These are phyloP conservation scores for Paulownia fortunei DNA, from an alignment of 257 asterid genomes.

Conservation along the genomic window DNA sequence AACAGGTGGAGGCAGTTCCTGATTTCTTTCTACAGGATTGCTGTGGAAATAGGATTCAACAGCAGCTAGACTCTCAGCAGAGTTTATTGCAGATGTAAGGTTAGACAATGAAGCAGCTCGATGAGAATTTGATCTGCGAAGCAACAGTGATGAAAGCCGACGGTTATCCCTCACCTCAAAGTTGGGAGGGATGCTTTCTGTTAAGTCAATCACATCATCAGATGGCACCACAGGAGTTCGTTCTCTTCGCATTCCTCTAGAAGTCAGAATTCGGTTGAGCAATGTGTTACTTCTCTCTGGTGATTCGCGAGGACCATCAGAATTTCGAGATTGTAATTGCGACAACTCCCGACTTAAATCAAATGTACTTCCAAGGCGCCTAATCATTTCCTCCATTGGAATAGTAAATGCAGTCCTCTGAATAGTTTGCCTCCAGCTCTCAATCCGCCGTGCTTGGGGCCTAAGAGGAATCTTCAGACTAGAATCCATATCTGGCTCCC, in stretches of 20 bases:
- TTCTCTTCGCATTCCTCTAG: slow-evolving; percentile 83
- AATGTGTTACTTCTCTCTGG: slow-evolving; percentile 74
- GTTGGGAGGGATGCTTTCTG: slow-evolving; percentile 58
- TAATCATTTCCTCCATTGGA: slow-evolving; percentile 90
- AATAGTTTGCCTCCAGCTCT: slow-evolving; percentile 86
- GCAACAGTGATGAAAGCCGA: slow-evolving; percentile 60
- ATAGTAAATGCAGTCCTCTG: slow-evolving; percentile 69
- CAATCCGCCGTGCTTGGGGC: slow-evolving; percentile 74
- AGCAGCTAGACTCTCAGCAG: slow-evolving; percentile 61
- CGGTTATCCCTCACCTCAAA: slow-evolving; percentile 55
- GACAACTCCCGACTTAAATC: slow-evolving; percentile 58
- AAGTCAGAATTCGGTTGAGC: slow-evolving; percentile 72
- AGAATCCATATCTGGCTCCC: slow-evolving; percentile 56
- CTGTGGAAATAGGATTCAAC: slow-evolving; percentile 70
- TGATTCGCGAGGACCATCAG: slow-evolving; percentile 52
- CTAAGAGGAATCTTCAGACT: slow-evolving; percentile 61
- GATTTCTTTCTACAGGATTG: slow-evolving; percentile 53
- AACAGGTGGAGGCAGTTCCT: slow-evolving; percentile 53
- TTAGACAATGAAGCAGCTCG: slow-evolving; percentile 59
- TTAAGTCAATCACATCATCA: slow-evolving; percentile 66
- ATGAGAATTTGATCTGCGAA: slow-evolving; percentile 67
- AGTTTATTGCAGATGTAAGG: slow-evolving; percentile 53
- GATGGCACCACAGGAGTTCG: slow-evolving; percentile 44
- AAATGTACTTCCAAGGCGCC: slow-evolving; percentile 71
- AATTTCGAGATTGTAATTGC: slow-evolving; percentile 50